Evolutionary conservation across 495 filamentous ascomycete species (phyloP).

Genomic region (Penicillium paradoxum): DNA sequence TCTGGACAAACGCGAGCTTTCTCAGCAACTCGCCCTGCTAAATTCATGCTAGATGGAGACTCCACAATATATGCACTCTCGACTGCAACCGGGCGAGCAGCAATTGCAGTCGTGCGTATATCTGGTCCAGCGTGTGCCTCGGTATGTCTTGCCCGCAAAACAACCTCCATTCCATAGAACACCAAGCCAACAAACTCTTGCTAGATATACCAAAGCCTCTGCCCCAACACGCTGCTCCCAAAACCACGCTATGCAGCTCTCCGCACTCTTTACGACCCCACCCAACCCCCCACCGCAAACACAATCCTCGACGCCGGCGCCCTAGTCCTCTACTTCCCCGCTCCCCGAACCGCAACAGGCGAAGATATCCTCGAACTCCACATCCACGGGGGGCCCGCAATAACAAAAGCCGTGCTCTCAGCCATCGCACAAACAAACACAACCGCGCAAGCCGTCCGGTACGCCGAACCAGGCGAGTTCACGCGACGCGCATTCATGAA

Average conservation of each 20-base stretch:
- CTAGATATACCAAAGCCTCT: constrained; percentile 74
- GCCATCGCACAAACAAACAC: constrained; percentile 57
- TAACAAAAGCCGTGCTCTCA: constrained; percentile 75
- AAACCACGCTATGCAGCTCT: constrained; percentile 73
- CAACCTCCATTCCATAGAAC: constrained; percentile 4
- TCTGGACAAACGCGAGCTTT: constrained; percentile 18
- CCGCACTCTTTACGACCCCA: constrained; percentile 69
- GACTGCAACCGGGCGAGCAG: constrained; percentile 77
- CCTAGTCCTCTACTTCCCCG: constrained; percentile 82
- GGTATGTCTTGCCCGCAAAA: constrained; percentile 41
- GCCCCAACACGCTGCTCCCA: constrained; percentile 57
- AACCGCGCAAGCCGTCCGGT: constrained; percentile 53
- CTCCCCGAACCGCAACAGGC: constrained; percentile 79
- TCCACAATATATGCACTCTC: constrained; percentile 90
- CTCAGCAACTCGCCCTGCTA: constrained; percentile 12
- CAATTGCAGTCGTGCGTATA: constrained; percentile 85
- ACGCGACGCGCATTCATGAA: constrained; percentile 91
- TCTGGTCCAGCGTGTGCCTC: constrained; percentile 73
- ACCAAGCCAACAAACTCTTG: background rate
- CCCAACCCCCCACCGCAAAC: constrained; percentile 27
- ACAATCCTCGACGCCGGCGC: constrained; percentile 74
- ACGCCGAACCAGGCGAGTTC: constrained; percentile 94
- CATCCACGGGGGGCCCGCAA: constrained; percentile 86
- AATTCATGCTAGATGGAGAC: constrained; percentile 30
- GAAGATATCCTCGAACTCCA: constrained; percentile 92